Base-by-base conservation (phyloP, 1,284 basidiomycete genomes). In the Ustilago vetiveriae region DNA sequence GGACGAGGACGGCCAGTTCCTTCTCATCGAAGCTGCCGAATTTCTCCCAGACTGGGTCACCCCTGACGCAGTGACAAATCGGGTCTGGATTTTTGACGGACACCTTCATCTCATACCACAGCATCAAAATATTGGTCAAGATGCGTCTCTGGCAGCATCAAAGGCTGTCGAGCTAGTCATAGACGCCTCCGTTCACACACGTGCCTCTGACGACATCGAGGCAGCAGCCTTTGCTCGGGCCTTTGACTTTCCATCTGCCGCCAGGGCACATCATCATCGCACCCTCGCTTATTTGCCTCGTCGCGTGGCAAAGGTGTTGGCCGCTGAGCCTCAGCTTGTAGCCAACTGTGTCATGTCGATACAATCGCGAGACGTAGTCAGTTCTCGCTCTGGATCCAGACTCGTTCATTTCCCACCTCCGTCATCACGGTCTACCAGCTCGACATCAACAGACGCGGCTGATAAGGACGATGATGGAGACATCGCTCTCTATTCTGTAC, bases 1-100 rank as follows among this genome's bases (percentile, higher is more conserved):
- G 62, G 95, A 98, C 83, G 89, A 90, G 4, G 95, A 99, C 82
- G 96, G 96, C 26, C 92, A 98, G 76, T 97, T 98, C 78, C 83
- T 98, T 36, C 86, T 98, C 59, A 98, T 98, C 67, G 95, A 99
- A 84, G 95, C 92, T 3, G 96, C 96, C 10, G 90, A 98, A 52
- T 86, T 85, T 43, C 84, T 99, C 10, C 94, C 95, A 4, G 84
- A 86, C 1, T 98, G 95, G 96, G 88, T 98, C 39, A 90, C 89
- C 11, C 96, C 95, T 1, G 87, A 89, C 39, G 94, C 94, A 80
- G 89, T 92, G 37, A 88, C 90, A 79, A 95, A 97, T 83, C 89
- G 96, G 85, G 89, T 97, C 76, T 98, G 94, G 95, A 90, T 98
- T 70, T 86, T 90, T 83, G 85, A 85, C 73, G 90, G 88, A 24